Conservation (phyloP, 1,284 basidiomycete species). For the Puccinia hordei region DNA sequence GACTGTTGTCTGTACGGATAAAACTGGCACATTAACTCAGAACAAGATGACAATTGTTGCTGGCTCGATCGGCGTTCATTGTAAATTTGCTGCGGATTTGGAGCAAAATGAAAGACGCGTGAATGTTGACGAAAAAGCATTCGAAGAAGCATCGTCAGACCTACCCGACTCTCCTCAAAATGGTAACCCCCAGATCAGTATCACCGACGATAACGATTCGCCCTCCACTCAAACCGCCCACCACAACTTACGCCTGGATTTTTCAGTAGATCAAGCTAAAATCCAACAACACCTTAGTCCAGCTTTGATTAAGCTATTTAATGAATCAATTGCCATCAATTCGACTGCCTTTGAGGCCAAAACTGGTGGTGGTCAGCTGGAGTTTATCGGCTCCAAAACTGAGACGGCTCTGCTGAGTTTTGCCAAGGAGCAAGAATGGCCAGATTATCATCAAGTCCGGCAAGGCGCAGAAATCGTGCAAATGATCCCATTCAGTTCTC, state of each 20-base stretch:
- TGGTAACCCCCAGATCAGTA: slow-evolving; percentile 15
- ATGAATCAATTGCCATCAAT: slow-evolving; percentile 52
- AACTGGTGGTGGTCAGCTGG: slow-evolving; percentile 15
- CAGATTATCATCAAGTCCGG: slow-evolving; percentile 61
- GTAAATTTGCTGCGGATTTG: slow-evolving; percentile 83
- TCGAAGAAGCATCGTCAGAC: background rate
- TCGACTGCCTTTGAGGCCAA: slow-evolving; percentile 53
- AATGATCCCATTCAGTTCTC: slow-evolving; percentile 60
- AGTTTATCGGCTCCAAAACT: slow-evolving; percentile 60
- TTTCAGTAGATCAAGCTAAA: slow-evolving; percentile 43
- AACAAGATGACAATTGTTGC: slow-evolving; percentile 53
- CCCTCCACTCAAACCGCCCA: slow-evolving; percentile 8
- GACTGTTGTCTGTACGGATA: slow-evolving; percentile 53
- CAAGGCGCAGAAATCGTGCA: slow-evolving; percentile 57
- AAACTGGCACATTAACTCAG: slow-evolving; percentile 53
- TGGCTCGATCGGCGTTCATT: slow-evolving; percentile 66
- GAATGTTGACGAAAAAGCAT: slow-evolving; percentile 65
- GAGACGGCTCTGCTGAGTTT: slow-evolving; percentile 64
- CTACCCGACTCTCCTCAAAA: slow-evolving; percentile 8
- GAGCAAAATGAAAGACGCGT: slow-evolving; percentile 73
- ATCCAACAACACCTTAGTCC: slow-evolving; percentile 11
- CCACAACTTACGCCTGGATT: slow-evolving; percentile 51
- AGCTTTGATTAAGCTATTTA: slow-evolving; percentile 43
- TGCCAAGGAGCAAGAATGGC: slow-evolving; percentile 83
- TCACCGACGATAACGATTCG: slow-evolving; percentile 22